These are phyloP conservation scores for Ogataea nakhonphanomensis DNA, from an alignment of 805 yeast species.

Conservation along the genomic window DNA sequence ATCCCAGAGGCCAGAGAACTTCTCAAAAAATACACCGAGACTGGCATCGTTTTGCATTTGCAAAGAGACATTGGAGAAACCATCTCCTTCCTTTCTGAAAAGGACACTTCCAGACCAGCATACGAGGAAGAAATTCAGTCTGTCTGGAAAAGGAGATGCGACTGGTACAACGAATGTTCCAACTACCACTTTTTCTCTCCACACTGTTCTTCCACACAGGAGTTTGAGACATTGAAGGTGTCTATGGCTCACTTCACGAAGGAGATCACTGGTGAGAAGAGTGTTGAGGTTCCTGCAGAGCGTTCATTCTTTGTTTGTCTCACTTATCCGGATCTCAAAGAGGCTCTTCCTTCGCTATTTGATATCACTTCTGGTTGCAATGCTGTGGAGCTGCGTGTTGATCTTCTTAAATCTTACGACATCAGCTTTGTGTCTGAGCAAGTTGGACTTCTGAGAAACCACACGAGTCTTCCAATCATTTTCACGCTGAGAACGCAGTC, in stretches of 20 bases:
- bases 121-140: slow-evolving; percentile 72
- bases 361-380: slow-evolving; percentile 63
- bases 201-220: slow-evolving; percentile 54
- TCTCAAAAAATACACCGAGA: slow-evolving; percentile 49
- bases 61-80: slow-evolving; percentile 86
- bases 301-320: slow-evolving; percentile 72
- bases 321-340: slow-evolving; percentile 58
- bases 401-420: slow-evolving; percentile 52
- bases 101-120: slow-evolving; percentile 86
- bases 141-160: slow-evolving; percentile 82
- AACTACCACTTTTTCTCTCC: slow-evolving; percentile 75
- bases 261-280: slow-evolving; percentile 55
- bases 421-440: slow-evolving; percentile 66
- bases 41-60: slow-evolving; percentile 81
- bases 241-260: slow-evolving; percentile 58
- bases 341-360: slow-evolving; percentile 43
- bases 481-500: slow-evolving; percentile 72
- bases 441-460: slow-evolving; percentile 63
- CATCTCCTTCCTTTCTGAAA: slow-evolving; percentile 60
- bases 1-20: slow-evolving; percentile 59
- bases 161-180: slow-evolving; percentile 76
- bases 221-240: slow-evolving; percentile 53
- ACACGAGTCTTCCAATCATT: slow-evolving; percentile 68
- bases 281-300: slow-evolving; percentile 37
- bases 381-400: slow-evolving; percentile 84